Evolutionary conservation across 192 early-diverging fungal genomes (phyloP).

Genomic region (Dissophora globulifera): DNA sequence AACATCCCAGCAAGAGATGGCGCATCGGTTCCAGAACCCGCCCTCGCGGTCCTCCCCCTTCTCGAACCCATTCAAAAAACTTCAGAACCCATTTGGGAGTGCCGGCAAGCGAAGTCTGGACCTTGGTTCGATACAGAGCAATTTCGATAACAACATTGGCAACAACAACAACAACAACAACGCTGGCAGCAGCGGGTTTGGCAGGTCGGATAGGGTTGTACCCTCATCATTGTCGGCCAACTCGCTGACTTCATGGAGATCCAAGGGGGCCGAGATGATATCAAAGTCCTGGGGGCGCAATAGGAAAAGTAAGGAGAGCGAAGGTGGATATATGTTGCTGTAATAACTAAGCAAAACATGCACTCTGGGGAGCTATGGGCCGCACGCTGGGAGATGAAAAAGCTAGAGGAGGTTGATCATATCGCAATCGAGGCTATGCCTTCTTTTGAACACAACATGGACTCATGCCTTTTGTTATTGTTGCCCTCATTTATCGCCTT

Average conservation of each 20-base stretch:
- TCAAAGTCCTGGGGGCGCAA: conserved; percentile 32
- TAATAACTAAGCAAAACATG: neutral
- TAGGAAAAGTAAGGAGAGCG: conserved; percentile 35
- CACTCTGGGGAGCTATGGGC: neutral
- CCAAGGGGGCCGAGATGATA: conserved; percentile 41
- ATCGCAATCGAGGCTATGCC: too few relatives aligned
- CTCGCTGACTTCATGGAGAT: conserved; percentile 35
- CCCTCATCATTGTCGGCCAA: conserved; percentile 27
- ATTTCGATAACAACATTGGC: conserved; percentile 5
- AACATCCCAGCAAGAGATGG: conserved; percentile 5
- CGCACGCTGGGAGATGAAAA: neutral
- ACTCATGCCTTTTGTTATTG: too few relatives aligned
- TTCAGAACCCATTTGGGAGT: conserved; percentile 30
- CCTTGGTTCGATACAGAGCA: conserved; percentile 1
- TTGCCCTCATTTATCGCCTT: too few relatives aligned
- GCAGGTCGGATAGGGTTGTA: neutral
- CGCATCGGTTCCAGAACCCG: conserved; percentile 4
- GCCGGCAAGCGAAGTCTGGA: conserved; percentile 28
- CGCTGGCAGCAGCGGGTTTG: neutral
- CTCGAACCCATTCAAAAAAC: conserved; percentile 46
- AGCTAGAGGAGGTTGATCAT: too few relatives aligned
- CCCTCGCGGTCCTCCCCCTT: conserved; percentile 28
- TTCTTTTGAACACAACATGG: too few relatives aligned
- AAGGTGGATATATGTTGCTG: neutral
- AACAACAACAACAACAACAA: conserved; percentile 8